phyloP scores from a whole-genome alignment of 2,329 filamentous ascomycete species.

The Cladophialophora carrionii region DNA sequence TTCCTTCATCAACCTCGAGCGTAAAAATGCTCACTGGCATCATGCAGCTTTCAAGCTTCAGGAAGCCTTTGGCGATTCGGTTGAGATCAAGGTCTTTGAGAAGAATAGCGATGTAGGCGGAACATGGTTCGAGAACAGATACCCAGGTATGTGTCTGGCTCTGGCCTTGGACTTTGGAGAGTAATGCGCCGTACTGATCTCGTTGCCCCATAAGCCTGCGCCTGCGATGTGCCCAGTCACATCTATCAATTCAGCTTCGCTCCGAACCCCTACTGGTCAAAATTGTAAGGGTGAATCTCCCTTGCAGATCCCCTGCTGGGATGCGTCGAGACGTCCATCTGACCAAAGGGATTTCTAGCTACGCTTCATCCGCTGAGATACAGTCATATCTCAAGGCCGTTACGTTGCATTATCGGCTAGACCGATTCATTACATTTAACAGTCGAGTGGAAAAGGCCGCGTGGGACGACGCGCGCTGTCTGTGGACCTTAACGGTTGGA shows the following conservation, averaged over 20 bases:
- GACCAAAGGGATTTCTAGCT: background rate
- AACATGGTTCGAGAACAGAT: slow-evolving; percentile 8
- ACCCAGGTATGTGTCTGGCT: background rate
- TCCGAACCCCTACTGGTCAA: background rate
- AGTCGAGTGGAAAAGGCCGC: background rate
- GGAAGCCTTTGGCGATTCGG: slow-evolving; percentile 2
- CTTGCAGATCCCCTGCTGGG: background rate
- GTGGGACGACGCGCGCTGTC: background rate
- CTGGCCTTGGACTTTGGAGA: background rate
- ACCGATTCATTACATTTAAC: background rate
- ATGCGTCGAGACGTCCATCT: background rate
- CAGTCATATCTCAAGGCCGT: background rate
- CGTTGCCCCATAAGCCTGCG: background rate
- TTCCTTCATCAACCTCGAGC: background rate
- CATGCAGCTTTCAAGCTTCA: slow-evolving; percentile 2
- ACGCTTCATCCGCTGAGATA: background rate
- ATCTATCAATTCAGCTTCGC: background rate
- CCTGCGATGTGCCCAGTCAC: background rate
- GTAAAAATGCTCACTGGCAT: background rate
- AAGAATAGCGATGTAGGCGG: slow-evolving; percentile 14
- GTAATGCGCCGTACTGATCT: background rate
- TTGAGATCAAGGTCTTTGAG: slow-evolving; percentile 37
- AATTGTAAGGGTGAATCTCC: background rate
- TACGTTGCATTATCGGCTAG: background rate
- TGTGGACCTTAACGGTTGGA: background rate